Evolutionary conservation across 2,329 filamentous ascomycete species (phyloP), one percentile per base, ranked within the genome.

Genomic region (Fusarium sp.): DNA sequence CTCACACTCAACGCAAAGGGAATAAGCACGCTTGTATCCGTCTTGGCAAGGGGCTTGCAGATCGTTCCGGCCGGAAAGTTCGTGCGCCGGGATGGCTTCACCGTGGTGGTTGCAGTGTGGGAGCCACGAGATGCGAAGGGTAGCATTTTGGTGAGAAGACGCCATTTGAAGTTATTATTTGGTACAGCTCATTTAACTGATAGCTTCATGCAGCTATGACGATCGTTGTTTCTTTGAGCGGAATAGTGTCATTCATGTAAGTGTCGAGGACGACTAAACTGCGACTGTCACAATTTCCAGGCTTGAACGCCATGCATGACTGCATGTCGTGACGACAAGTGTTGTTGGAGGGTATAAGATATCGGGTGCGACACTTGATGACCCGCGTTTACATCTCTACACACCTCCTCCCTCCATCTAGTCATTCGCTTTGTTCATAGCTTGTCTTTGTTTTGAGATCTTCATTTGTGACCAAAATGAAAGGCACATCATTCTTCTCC

Each of bases 41-140:
- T 72, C 68, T 67, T 64, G 59, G 69, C 56, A 72, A 34, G 51
- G 7, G 8, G 38, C 38, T n/a, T 50, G 69, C 11, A 63, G 69
- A 72, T 72, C 31, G 38, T 34, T 18, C 15, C 24, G 36, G 17
- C 43, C 58, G 46, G 58, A 28, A 45, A 36, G 44, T 7, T 14
- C 14, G 31, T 44, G 42, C 20, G 51, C 36, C 22, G 14, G 24
- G 15, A 58, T 53, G 11, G 26, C 42, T 57, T 61, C 58, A 38
- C 20, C 28, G 26, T 48, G 20, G 39, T 42, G 43, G 52, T 48
- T 57, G 18, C 18, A 36, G 6, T 34, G 14, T 11, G 7, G 7
- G 17, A 58, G 54, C 22, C 22, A 24, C 22, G 22, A 24, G 22
- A 24, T 24, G 22, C 22, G 22, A 24, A 24, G 22, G 22, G 22